A percentile compares a stretch with the other conserved stretches of the same genome.
These are phyloP conservation scores for Byssothecium circinans DNA, from an alignment of 2,329 filamentous ascomycete genomes.

Conservation along the genomic window DNA sequence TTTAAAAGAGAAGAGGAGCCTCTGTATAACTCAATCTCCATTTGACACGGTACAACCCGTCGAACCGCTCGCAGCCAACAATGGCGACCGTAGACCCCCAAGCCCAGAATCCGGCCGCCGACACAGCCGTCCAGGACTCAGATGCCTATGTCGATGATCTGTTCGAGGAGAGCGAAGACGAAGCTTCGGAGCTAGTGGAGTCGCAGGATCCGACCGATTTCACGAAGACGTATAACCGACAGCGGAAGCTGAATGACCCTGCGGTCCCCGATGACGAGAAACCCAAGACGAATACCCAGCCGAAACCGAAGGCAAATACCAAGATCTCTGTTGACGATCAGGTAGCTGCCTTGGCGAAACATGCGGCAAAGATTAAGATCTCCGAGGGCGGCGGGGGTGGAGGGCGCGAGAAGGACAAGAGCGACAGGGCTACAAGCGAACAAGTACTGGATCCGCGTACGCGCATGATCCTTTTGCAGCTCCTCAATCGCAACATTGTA, in stretches of 20 bases:
- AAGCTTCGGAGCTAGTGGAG: conserved; percentile 55
- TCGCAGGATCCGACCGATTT: conserved; percentile 66
- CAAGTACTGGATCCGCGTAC: conserved; percentile 93
- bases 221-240: conserved; percentile 86
- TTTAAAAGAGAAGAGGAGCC: too few species aligned
- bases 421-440: conserved; percentile 89
- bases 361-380: conserved; percentile 83
- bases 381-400: conserved; percentile 55
- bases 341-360: conserved; percentile 77
- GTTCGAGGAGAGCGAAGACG: conserved; percentile 59
- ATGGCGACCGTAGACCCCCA: conserved; percentile 9
- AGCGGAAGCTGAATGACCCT: conserved; percentile 66
- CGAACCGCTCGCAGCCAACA: not conserved
- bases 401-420: conserved; percentile 73
- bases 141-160: conserved; percentile 64
- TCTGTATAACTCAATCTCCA: too few species aligned
- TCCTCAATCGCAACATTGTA: conserved; percentile 89
- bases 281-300: conserved; percentile 70
- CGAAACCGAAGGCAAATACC: conserved; percentile 72
- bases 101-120: not conserved
- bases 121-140: conserved; percentile 41
- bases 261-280: conserved; percentile 55
- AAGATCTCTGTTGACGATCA: conserved; percentile 82
- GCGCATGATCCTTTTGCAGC: conserved; percentile 91
- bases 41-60: too few species aligned